These are phyloP conservation scores for Saksenaea vasiformis DNA, from an alignment of 371 early-diverging fungal genomes.

Conservation along the genomic window DNA sequence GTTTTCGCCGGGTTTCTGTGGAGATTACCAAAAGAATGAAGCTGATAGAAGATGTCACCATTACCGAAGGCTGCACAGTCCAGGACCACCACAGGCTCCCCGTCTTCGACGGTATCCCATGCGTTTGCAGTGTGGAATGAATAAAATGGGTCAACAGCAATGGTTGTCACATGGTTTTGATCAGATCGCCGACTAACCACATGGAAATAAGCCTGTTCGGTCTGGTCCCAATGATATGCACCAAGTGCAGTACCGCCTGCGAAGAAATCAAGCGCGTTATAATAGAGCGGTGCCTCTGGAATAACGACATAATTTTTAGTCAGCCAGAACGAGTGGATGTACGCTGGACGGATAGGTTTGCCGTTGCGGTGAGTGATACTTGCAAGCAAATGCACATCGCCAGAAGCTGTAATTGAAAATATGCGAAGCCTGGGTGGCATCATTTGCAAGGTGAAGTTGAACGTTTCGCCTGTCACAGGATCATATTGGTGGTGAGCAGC, in stretches of 20 bases:
- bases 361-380: slow-evolving; percentile 26
- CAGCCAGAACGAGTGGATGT: slow-evolving; percentile 43
- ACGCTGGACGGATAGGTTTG: slow-evolving; percentile 23
- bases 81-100: slow-evolving; percentile 25
- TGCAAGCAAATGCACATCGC: background rate
- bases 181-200: slow-evolving; percentile 41
- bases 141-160: slow-evolving; percentile 47
- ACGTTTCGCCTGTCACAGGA: slow-evolving; percentile 48
- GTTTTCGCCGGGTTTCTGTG: background rate
- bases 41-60: slow-evolving; percentile 37
- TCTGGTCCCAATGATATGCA: slow-evolving; percentile 40
- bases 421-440: slow-evolving; percentile 13
- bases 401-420: slow-evolving; percentile 25
- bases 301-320: slow-evolving; percentile 61
- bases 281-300: slow-evolving; percentile 50
- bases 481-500: slow-evolving; percentile 64
- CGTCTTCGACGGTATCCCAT: slow-evolving; percentile 39
- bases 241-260: slow-evolving; percentile 41
- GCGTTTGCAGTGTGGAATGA: slow-evolving; percentile 60
- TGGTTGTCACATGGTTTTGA: slow-evolving; percentile 47
- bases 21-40: slow-evolving; percentile 30
- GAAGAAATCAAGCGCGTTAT: slow-evolving; percentile 44
- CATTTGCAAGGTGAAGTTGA: slow-evolving; percentile 34
- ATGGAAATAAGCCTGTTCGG: slow-evolving; percentile 45
- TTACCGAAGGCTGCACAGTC: slow-evolving; percentile 32